Base-by-base conservation (phyloP, 345 rosid genomes). In the Hibiscus mutabilis region DNA sequence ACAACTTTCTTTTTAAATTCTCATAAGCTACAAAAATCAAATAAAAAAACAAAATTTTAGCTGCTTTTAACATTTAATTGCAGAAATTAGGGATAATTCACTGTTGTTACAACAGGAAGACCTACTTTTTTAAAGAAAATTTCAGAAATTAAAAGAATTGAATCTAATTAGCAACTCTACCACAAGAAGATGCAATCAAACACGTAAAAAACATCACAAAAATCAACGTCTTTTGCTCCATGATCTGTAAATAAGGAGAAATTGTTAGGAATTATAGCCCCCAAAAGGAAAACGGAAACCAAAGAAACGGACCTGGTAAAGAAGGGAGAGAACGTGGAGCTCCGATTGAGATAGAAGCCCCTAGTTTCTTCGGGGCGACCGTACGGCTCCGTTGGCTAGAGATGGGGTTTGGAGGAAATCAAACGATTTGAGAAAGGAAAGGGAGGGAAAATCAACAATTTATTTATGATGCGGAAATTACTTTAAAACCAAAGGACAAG, bases 151-250 rank as follows among this genome's bases (percentile, higher is more conserved):
- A 25, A 1, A 66, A 25, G 6, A 47, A 46, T 3, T 44, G 12
- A 66, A 46, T 46, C 10, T 25, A 16, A 47, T 19, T 53, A 76
- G 31, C n/a, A 89, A 89, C 90, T 87, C 88, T 83, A 4, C 77
- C 83, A 69, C 59, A 21, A 66, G 87, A 79, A 53, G 66, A 76
- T 25, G 57, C 71, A 60, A 79, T 44, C 22, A 87, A 75, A 71
- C 60, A 78, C 53, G 68, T 73, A 42, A 79, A 72, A 65, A 84
- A 57, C 51, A 77, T 73, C 71, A 81, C 35, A 7, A 80, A 55
- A 16, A 84, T 47, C 79, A 70, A 77, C 77, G 76, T 66, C 55
- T 55, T 84, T 56, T n/a, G 81, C 52, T 70, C 82, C 91, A 89
- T 89, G 0, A 63, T 73, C 88, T 86, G 81, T 77, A 59, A 66